Percentiles rank a stretch among this genome's conserved stretches.
Conservation (phyloP, 768 basidiomycete species). For the Tricholoma matsutake region DNA sequence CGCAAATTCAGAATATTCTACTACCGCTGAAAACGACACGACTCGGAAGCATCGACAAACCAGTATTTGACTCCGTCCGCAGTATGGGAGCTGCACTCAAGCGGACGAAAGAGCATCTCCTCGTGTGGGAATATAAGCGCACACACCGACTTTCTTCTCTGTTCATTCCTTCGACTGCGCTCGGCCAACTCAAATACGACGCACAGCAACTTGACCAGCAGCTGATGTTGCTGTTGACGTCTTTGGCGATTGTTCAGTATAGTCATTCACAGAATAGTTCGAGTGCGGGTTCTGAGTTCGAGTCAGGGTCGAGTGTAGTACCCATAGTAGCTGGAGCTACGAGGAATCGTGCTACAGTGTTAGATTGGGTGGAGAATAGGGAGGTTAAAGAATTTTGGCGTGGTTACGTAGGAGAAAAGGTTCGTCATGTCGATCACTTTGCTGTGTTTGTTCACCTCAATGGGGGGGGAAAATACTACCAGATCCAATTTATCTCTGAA, state of each 20-base stretch:
- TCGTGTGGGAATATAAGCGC: constrained; percentile 14
- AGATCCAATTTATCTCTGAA: constrained; percentile 3
- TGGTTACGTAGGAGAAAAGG: constrained; percentile 22
- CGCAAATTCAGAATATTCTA: constrained; percentile 16
- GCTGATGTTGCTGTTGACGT: constrained; percentile 19
- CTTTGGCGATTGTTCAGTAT: constrained; percentile 7
- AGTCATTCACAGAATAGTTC: neutral
- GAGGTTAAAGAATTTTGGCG: constrained; percentile 23
- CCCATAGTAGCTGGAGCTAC: neutral
- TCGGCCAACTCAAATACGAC: constrained; percentile 21
- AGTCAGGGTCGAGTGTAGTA: constrained; percentile 4
- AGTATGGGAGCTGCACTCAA: constrained; percentile 19
- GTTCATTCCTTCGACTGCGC: constrained; percentile 16
- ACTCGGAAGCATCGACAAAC: constrained; percentile 5
- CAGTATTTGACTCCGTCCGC: constrained; percentile 11
- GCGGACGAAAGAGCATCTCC: constrained; percentile 17
- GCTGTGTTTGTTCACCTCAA: neutral
- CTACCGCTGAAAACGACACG: constrained; percentile 8
- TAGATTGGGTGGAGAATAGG: constrained; percentile 3
- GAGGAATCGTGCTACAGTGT: neutral
- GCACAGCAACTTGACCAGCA: constrained; percentile 20
- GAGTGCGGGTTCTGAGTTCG: neutral
- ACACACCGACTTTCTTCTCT: constrained; percentile 15
- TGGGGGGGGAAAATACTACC: neutral
- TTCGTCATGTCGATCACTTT: neutral